Evolutionary conservation across 2,329 filamentous ascomycete species (phyloP).

Genomic region (Trichoderma hamatum): DNA sequence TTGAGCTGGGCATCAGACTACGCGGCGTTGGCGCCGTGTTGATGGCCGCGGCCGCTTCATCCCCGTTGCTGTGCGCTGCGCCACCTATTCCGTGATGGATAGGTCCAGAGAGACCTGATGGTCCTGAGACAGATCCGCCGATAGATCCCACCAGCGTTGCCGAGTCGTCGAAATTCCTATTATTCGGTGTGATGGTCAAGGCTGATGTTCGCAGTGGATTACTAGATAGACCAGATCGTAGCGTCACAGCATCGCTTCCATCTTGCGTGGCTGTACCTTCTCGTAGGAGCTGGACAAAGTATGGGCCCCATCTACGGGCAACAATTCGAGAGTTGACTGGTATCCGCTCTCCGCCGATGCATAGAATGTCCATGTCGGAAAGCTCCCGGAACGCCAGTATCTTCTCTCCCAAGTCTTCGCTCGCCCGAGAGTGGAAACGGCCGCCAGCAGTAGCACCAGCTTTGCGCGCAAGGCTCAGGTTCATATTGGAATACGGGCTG

Average conservation of each 20-base stretch:
- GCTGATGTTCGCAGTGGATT: conserved; percentile 73
- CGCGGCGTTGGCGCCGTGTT: conserved; percentile 62
- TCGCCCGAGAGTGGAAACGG: conserved; percentile 72
- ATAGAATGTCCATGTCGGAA: conserved; percentile 94
- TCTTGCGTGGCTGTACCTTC: conserved; percentile 76
- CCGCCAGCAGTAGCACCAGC: conserved; percentile 72
- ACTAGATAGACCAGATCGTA: conserved; percentile 65
- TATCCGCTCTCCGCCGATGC: conserved; percentile 86
- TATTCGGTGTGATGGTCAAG: conserved; percentile 78
- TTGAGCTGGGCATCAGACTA: conserved; percentile 61
- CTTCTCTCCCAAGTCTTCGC: conserved; percentile 82
- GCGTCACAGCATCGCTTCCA: conserved; percentile 73
- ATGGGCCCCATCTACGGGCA: conserved; percentile 88
- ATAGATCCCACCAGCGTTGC: conserved; percentile 50
- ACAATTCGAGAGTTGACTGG: conserved; percentile 91
- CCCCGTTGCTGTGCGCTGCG: background rate
- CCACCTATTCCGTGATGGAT: conserved; percentile 49
- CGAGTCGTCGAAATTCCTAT: conserved; percentile 54
- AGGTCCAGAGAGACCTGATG: conserved; percentile 50
- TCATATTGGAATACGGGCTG: conserved; percentile 63
- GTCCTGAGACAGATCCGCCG: conserved; percentile 41
- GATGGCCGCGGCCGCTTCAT: conserved; percentile 39
- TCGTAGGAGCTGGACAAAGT: conserved; percentile 88
- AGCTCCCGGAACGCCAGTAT: conserved; percentile 81
- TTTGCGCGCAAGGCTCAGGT: conserved; percentile 60